phyloP scores from a whole-genome alignment of 805 yeast genomes.

The Myxozyma monticola region DNA sequence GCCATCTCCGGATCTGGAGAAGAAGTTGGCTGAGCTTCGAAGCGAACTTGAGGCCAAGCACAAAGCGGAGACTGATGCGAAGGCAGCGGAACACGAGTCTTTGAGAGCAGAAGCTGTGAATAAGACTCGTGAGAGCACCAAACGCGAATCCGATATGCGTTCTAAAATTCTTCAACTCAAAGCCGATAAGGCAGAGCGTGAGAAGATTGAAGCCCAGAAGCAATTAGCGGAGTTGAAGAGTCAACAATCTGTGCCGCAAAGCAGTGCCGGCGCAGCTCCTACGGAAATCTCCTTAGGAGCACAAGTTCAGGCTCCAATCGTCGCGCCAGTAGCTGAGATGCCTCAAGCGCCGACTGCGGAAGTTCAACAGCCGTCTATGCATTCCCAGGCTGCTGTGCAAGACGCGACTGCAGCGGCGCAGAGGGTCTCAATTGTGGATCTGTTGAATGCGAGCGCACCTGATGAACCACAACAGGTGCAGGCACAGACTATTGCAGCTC shows the following conservation, averaged over 20 bases:
- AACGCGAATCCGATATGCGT: slow-evolving; percentile 60
- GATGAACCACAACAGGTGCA: neutral
- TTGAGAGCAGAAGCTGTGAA: slow-evolving; percentile 46
- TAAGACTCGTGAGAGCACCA: slow-evolving; percentile 51
- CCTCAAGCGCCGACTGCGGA: neutral
- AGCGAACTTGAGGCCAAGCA: slow-evolving; percentile 33
- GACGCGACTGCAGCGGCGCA: neutral
- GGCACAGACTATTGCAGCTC: neutral
- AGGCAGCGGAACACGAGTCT: slow-evolving; percentile 42
- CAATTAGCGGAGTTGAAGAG: slow-evolving; percentile 34
- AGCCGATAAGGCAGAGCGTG: slow-evolving; percentile 52
- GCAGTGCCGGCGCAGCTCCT: neutral
- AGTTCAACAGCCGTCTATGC: neutral
- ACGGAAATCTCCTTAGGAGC: neutral
- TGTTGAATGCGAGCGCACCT: neutral
- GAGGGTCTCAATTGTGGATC: neutral
- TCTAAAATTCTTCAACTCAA: slow-evolving; percentile 55
- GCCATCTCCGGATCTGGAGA: slow-evolving; percentile 35
- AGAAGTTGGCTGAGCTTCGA: slow-evolving; percentile 30
- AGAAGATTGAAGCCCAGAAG: slow-evolving; percentile 32
- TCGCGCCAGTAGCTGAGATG: neutral
- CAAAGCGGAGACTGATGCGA: slow-evolving; percentile 34
- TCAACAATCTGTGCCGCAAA: neutral
- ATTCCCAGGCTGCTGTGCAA: neutral
- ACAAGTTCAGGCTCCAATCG: slow-evolving; percentile 3